These are phyloP conservation scores for Hirsutella rhossiliensis DNA, from an alignment of 2,329 filamentous ascomycete species.

Conservation along the genomic window DNA sequence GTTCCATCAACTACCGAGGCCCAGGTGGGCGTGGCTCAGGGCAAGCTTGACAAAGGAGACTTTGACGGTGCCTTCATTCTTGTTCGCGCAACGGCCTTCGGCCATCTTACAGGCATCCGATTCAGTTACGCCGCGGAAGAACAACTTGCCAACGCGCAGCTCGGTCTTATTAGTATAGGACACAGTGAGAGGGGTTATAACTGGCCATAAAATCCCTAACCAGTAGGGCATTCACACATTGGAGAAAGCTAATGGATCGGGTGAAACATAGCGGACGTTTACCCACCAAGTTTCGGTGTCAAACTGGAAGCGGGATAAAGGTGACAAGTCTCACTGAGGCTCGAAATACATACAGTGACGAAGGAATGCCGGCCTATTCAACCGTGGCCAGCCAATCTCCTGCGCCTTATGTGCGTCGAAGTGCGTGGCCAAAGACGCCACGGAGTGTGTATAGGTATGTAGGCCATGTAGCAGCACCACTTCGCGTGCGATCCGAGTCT, in stretches of 20 bases:
- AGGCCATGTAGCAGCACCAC: not conserved
- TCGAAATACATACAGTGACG: not conserved
- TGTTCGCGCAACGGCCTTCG: not conserved
- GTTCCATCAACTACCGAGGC: not conserved
- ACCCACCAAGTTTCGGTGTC: not conserved
- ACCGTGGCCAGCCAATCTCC: not conserved
- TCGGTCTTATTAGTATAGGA: not conserved
- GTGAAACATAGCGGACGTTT: too few species aligned
- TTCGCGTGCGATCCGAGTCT: not conserved
- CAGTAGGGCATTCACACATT: not conserved
- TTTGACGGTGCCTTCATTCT: not conserved
- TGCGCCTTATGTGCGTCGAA: not conserved
- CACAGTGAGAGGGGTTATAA: not conserved
- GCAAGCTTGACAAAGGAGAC: not conserved
- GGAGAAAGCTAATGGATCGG: not conserved
- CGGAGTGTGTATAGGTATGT: not conserved
- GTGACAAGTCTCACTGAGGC: not conserved
- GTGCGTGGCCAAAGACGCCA: not conserved
- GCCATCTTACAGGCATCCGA: not conserved
- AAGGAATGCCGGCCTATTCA: not conserved
- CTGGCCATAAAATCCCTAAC: not conserved
- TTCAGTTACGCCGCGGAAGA: not conserved
- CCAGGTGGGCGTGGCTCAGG: not conserved
- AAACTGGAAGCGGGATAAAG: not conserved
- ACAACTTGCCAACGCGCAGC: not conserved